Evolutionary conservation across 1,284 basidiomycete species (phyloP), one percentile per base, ranked within the genome.

Genomic region (Porodaedalea pini): DNA sequence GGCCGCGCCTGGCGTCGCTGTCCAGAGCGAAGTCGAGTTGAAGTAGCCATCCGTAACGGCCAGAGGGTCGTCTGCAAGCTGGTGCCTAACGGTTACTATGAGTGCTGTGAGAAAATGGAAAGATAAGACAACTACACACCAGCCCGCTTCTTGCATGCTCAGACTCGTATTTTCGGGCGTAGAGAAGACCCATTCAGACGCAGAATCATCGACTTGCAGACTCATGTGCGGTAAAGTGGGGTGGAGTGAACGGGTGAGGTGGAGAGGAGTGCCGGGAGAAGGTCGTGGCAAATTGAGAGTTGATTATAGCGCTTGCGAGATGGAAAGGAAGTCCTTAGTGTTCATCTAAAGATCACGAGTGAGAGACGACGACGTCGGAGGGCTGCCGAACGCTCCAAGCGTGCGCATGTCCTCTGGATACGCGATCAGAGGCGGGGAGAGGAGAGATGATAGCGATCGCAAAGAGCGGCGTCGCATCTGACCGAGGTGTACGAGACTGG

Each of bases 141-240:
- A 56, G 10, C 48, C 55, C 7, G 47, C 45, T 2, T 50, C 55
- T 19, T 29, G 29, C 40, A 41, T 50, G 21, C 13, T 50, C 15
- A 39, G n/a, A 15, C 19, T 40, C 1, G 8, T n/a, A 17, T 19
- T 2, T 6, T 43, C 21, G 5, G 36, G 27, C 10, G 36, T 43
- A 11, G 49, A 56, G 48, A 51, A 56, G 47, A 32, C 31, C 55
- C 55, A 56, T 25, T 56, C 36, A 5, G 55, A 6, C 13, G 48
- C 47, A 2, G 55, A 36, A 11, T 43, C 55, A 27, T 56, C 47
- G n/a, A 56, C 55, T 17, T 23, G 11, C 7, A 56, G 6, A 37
- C 37, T 51, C 55, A 56, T 56, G 21, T 23, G 25, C 25, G 40
- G 29, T 13, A 21, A 17, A 29, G 37, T 52, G 39, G 10, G 23